Conservation (phyloP, 805 yeast species). For the Pichia scutulata region DNA sequence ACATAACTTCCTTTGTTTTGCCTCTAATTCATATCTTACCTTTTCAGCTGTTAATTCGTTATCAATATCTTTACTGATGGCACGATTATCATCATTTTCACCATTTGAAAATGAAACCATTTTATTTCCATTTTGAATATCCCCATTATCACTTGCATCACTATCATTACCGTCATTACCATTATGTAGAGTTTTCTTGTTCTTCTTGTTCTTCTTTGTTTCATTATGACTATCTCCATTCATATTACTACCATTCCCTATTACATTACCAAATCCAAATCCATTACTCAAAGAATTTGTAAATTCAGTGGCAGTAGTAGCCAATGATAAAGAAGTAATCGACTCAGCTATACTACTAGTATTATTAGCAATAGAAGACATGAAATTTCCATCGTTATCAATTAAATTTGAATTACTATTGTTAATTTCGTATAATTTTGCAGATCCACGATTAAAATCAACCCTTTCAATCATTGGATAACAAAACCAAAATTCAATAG, state of each 20-base stretch:
- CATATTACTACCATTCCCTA: not conserved
- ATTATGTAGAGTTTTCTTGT: not conserved
- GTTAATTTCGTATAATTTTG: conserved; percentile 21
- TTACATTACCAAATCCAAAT: conserved; percentile 3
- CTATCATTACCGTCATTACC: not conserved
- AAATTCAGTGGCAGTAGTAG: conserved; percentile 15
- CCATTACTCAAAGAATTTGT: conserved; percentile 10
- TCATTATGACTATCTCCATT: not conserved
- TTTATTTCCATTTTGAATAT: not conserved
- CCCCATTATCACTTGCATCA: not conserved
- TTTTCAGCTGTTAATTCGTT: conserved; percentile 1
- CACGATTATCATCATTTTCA: not conserved
- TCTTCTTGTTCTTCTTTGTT: not conserved
- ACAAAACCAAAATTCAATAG: conserved; percentile 81
- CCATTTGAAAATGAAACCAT: not conserved
- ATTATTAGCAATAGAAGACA: not conserved
- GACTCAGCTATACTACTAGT: conserved; percentile 1
- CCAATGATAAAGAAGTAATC: not conserved
- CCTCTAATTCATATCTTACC: conserved; percentile 6
- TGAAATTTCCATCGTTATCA: not conserved
- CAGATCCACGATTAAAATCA: conserved; percentile 48
- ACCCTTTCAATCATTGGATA: conserved; percentile 74
- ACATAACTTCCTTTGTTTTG: conserved; percentile 10
- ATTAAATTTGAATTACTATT: not conserved
- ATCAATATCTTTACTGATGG: not conserved